phyloP scores from a whole-genome alignment of 2,329 filamentous ascomycete species.

The Calonectria pseudoturangicola region DNA sequence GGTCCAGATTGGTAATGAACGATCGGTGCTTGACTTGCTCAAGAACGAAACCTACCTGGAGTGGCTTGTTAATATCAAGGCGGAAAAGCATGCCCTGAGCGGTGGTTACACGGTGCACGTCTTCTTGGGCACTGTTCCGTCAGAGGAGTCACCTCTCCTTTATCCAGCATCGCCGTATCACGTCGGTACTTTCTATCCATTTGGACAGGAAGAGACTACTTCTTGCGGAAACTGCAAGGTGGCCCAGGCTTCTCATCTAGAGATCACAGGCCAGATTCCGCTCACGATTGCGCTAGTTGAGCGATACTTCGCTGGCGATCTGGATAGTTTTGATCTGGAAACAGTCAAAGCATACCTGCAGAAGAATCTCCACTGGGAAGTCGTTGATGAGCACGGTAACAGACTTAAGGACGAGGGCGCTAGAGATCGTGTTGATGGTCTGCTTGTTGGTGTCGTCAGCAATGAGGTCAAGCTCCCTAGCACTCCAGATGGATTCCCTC shows the following conservation, averaged over 20 bases:
- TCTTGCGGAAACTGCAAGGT: neutral
- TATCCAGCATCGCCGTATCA: slow-evolving; percentile 1
- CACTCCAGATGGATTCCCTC: neutral
- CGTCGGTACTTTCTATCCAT: neutral
- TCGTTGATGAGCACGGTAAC: neutral
- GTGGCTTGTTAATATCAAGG: slow-evolving; percentile 9
- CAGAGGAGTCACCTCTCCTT: neutral
- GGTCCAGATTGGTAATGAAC: neutral
- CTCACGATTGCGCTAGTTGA: slow-evolving; percentile 1
- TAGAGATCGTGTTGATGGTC: neutral
- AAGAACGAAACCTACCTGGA: neutral
- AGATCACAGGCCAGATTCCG: slow-evolving; percentile 4
- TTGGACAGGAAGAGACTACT: neutral
- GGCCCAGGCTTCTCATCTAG: neutral
- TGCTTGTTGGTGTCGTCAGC: slow-evolving; percentile 7
- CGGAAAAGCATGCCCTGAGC: neutral
- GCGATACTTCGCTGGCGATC: neutral
- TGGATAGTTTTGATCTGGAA: neutral
- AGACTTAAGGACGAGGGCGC: neutral
- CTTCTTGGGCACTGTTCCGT: neutral
- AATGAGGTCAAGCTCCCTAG: slow-evolving; percentile 5
- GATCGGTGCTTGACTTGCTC: neutral
- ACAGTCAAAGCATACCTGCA: neutral
- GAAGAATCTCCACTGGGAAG: slow-evolving; percentile 1
- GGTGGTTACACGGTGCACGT: neutral